Evolutionary conservation across 805 yeast species (phyloP).

Genomic region (Wickerhamiella cacticola): DNA sequence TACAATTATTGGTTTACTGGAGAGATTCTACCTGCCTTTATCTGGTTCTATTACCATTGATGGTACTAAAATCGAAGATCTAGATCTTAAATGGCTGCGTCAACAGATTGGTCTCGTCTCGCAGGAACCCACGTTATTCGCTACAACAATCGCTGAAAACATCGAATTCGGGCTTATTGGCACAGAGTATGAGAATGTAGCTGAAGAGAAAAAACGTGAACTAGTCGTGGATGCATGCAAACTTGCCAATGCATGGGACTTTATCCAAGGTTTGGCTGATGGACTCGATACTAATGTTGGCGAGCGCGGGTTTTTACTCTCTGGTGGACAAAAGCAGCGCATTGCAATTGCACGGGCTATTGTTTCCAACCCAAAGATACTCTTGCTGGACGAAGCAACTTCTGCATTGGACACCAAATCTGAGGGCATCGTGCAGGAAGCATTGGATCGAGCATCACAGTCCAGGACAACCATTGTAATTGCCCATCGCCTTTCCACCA

Average conservation of each 20-base stretch:
- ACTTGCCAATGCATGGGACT: slow-evolving; percentile 29
- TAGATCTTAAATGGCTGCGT: slow-evolving; percentile 62
- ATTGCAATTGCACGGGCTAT: slow-evolving; percentile 55
- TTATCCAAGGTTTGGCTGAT: slow-evolving; percentile 48
- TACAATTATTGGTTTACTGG: slow-evolving; percentile 66
- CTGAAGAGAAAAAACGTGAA: slow-evolving; percentile 28
- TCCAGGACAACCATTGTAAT: slow-evolving; percentile 36
- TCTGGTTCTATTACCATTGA: slow-evolving; percentile 65
- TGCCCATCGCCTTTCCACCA: slow-evolving; percentile 39
- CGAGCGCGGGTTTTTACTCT: slow-evolving; percentile 37
- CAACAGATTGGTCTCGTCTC: slow-evolving; percentile 74
- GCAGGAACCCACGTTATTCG: slow-evolving; percentile 85
- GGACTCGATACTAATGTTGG: slow-evolving; percentile 30
- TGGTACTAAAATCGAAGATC: slow-evolving; percentile 62
- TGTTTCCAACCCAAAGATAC: slow-evolving; percentile 43
- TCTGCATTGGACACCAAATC: slow-evolving; percentile 38
- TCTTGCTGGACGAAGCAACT: slow-evolving; percentile 49
- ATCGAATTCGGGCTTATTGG: slow-evolving; percentile 71
- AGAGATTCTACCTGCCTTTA: slow-evolving; percentile 71
- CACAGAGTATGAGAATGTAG: slow-evolving; percentile 43
- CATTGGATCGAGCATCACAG: slow-evolving; percentile 16
- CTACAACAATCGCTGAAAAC: slow-evolving; percentile 74
- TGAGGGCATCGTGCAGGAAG: slow-evolving; percentile 27
- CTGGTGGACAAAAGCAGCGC: slow-evolving; percentile 59
- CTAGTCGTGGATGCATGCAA: slow-evolving; percentile 28